A percentile compares a stretch with the other conserved stretches of the same genome.
Conservation (phyloP, 1,284 basidiomycete species). For the Ganoderma boninense region DNA sequence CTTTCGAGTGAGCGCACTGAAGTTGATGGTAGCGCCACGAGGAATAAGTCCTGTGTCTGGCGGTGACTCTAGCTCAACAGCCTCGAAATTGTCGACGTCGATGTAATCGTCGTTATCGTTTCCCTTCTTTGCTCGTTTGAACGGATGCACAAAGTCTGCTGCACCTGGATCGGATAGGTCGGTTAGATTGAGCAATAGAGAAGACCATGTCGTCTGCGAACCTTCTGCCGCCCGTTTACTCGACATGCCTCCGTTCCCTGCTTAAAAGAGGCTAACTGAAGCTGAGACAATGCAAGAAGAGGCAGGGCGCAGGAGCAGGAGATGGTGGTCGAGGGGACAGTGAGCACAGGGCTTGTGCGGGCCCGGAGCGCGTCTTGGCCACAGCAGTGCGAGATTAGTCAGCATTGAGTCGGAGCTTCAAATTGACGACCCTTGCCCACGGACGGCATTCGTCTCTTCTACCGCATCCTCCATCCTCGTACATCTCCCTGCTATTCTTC, state of each 20-base stretch:
- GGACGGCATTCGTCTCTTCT: slow-evolving; percentile 11
- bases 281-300: not conserved
- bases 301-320: not conserved
- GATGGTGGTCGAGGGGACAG: slow-evolving; percentile 14
- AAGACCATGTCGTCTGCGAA: slow-evolving; percentile 32
- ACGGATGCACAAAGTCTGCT: slow-evolving; percentile 49
- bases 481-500: slow-evolving; percentile 45
- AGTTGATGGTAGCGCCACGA: slow-evolving; percentile 79
- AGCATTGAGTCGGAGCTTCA: slow-evolving; percentile 31
- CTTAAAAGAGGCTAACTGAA: not conserved
- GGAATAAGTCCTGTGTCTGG: slow-evolving; percentile 67
- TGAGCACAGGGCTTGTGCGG: slow-evolving; percentile 1
- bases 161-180: slow-evolving; percentile 32
- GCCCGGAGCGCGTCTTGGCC: not conserved
- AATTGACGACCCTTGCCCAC: slow-evolving; percentile 26
- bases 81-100: slow-evolving; percentile 64
- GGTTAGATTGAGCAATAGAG: not conserved
- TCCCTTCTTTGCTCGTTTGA: slow-evolving; percentile 60
- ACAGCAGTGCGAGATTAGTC: slow-evolving; percentile 24
- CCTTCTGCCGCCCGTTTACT: slow-evolving; percentile 61
- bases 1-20: slow-evolving; percentile 81
- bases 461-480: slow-evolving; percentile 44
- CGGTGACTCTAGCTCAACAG: slow-evolving; percentile 53
- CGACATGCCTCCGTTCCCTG: slow-evolving; percentile 44
- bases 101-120: slow-evolving; percentile 62